Base-by-base conservation (phyloP, 2,329 filamentous ascomycete genomes). In the Scedosporium boydii region DNA sequence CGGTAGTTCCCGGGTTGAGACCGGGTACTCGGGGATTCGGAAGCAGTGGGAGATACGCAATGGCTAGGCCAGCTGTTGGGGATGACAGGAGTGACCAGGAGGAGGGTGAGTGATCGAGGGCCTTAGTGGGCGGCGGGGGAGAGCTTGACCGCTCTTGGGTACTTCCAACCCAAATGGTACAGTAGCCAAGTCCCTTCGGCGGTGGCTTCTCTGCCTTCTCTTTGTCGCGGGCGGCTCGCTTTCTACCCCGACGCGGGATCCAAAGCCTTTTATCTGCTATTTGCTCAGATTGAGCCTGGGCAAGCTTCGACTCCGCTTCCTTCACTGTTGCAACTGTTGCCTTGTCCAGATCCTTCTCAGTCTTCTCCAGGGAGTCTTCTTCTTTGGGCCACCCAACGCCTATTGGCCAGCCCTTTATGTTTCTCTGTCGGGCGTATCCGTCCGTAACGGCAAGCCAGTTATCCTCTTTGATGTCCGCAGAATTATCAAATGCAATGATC, bases 401-500 rank as follows among this genome's bases (percentile, higher is more conserved):
- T 6, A 97, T 76, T 0, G 95, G 95, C 95, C 95, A 99, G 4
- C 93, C 93, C 72, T 92, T 93, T 71, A 99, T 87, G 6, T 90
- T 90, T 53, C 93, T 87, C 73, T 97, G 93, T 27, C 86, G 85
- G 2, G 92, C 93, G 70, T 98, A 99, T 1, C 95, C 93, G 69
- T 98, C 95, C 0, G 89, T 91, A 0, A 96, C 91, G 16, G 90
- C 91, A 18, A 99, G 86, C 95, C 95, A 99, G 70, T 99, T 98
- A 70, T 97, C 93, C 5, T 89, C 90, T 71, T 89, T 91, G 64
- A 96, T 90, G 68, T 99, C 95, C 21, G 93, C 93, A 1, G 91
- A 96, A 3, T 92, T 92, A 72, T 99, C 95, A 72, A 99, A 99
- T 3, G 93, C 91, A 56, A 99, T 84, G 56, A 98, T 79, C 53